Conservation (phyloP, 306 rosid species). For the Cucurbita maxima region DNA sequence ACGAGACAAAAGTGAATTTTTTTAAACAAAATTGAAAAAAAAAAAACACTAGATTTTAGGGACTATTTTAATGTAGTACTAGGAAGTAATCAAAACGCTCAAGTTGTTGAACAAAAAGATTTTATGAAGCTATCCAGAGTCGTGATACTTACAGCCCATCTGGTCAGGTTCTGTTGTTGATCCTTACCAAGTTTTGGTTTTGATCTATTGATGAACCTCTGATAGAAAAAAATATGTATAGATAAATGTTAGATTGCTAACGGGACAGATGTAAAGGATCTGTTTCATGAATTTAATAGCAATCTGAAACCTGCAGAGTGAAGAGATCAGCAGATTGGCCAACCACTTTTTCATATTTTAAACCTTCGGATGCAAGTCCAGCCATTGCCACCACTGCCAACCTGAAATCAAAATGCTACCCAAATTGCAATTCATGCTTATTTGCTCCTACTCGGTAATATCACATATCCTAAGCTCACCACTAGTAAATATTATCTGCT, state of each 20-base stretch:
- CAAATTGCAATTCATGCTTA: not conserved
- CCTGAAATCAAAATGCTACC: conserved; percentile 20
- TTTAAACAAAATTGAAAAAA: not conserved
- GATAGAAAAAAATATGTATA: not conserved
- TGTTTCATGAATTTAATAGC: not conserved
- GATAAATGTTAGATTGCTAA: not conserved
- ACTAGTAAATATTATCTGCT: too few relatives aligned
- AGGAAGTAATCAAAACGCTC: not conserved
- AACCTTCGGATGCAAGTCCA: conserved; percentile 84
- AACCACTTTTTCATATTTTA: conserved; percentile 74
- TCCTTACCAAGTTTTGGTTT: conserved; percentile 78
- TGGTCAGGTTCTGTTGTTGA: conserved; percentile 89
- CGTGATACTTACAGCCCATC: conserved; percentile 84
- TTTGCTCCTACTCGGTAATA: not conserved
- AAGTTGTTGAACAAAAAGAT: not conserved
- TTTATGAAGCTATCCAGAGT: not conserved
- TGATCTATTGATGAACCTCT: conserved; percentile 88
- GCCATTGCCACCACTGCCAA: conserved; percentile 92
- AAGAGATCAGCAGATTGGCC: conserved; percentile 79
- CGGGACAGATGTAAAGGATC: not conserved
- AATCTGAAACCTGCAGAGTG: conserved; percentile 38
- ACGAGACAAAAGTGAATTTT: too few relatives aligned
- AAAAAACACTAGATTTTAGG: not conserved
- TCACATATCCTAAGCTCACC: too few relatives aligned
- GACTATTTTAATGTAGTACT: not conserved